Evolutionary conservation across 176 grass and related monocot species (phyloP), one percentile per base, ranked within the genome.

Genomic region (Miscanthus lutarioriparius): DNA sequence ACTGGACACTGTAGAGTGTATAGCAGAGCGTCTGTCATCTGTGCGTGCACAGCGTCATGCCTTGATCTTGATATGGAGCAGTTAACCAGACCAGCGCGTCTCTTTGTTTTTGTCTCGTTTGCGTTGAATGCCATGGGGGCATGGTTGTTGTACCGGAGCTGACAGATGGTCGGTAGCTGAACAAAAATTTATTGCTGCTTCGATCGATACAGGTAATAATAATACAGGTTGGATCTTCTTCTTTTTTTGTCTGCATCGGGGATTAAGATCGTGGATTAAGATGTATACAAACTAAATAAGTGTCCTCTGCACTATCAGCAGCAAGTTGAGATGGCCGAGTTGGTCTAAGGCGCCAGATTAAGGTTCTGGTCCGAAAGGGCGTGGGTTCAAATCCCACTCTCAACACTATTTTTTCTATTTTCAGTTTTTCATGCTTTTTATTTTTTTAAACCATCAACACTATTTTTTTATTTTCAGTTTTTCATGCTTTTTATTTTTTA

Each of bases 381-480:
- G 83, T 95, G 90, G 90, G 81, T 97, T 97, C 89, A 97, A 97
- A 94, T 94, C 89, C 87, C 94, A 89, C 91, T 97, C 87, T 92
- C 87, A 88, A 89, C 87, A 30, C 6, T 15, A 14, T 14, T 16
- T 5, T 48, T 5, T 48, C 15, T 14, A 47, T 16, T 14, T 15
- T 48, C 1, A 7, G 5, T 53, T 53, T 16, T 15, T 15, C 6
- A 0, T 49, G 3, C 1, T 17, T 49, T 49, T 6, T 49, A 0
- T 5, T 14, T 49, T 48, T 16, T 16, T 1, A 15, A n/a, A n/a
- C n/a, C n/a, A n/a, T n/a, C n/a, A n/a, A n/a, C n/a, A n/a, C n/a
- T n/a, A n/a, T n/a, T n/a, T n/a, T n/a, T n/a, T n/a, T n/a, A n/a
- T n/a, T n/a, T n/a, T n/a, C n/a, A n/a, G n/a, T n/a, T n/a, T n/a